Conservation (phyloP, 305 asterid genomes). For the Solanum hybrid region DNA sequence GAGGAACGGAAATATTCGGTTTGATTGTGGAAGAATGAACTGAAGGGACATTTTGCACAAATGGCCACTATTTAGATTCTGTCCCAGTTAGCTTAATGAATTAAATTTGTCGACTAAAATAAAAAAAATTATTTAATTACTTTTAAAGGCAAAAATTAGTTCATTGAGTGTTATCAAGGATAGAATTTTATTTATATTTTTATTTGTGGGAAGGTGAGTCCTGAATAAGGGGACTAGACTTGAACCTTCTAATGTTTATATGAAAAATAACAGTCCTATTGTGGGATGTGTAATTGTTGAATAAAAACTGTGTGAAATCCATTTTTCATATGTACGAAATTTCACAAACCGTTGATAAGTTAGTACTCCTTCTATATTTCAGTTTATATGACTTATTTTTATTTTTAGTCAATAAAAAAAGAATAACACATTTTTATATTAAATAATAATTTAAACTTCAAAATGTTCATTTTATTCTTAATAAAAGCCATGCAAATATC, state of each 20-base stretch:
- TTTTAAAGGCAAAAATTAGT: neutral
- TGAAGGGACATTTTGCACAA: neutral
- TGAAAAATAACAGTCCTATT: neutral
- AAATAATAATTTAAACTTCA: too few species aligned
- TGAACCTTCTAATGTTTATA: neutral
- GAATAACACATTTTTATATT: neutral
- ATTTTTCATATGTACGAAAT: neutral
- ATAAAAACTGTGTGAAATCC: neutral
- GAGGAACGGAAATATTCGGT: slow-evolving; percentile 39
- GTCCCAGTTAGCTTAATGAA: neutral
- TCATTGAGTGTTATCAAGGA: neutral
- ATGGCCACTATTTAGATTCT: neutral
- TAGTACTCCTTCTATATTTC: neutral
- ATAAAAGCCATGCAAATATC: too few species aligned
- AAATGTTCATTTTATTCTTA: too few species aligned
- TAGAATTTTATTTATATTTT: neutral
- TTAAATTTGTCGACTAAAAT: neutral
- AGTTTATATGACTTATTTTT: neutral
- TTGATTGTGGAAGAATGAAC: slow-evolving; percentile 37
- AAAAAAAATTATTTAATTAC: neutral
- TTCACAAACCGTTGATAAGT: neutral
- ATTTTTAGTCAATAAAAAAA: neutral
- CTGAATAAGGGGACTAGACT: neutral
- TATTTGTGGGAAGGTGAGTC: neutral
- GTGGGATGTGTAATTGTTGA: neutral